Percentiles rank a stretch among this genome's conserved stretches.
phyloP scores from a whole-genome alignment of 306 rosid genomes.

The Dalbergia cultrata region DNA sequence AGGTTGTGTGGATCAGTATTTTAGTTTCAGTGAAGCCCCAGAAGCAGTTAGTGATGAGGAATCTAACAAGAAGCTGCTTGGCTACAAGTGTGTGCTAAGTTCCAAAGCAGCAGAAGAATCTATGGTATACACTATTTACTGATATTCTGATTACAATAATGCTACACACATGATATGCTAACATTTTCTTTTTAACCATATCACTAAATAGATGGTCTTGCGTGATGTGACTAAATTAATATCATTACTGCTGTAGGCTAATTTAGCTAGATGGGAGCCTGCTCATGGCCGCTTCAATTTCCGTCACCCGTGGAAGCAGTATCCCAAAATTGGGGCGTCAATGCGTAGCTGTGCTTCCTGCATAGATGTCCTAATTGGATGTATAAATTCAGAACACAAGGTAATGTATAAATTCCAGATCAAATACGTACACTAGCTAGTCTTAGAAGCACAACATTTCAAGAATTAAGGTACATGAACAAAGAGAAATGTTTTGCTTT shows the following conservation, averaged over 20 bases:
- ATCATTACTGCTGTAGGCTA: conserved; percentile 60
- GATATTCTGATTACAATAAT: too few species aligned
- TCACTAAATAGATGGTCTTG: too few species aligned
- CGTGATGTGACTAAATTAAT: not conserved
- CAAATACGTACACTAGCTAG: too few species aligned
- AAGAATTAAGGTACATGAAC: too few species aligned
- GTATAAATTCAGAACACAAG: conserved; percentile 65
- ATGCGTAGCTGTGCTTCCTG: conserved; percentile 83
- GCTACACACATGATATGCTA: too few species aligned
- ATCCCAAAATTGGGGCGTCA: conserved; percentile 75
- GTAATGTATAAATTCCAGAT: conserved; percentile 40
- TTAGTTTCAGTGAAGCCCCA: conserved; percentile 35
- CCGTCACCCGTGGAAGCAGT: conserved; percentile 88
- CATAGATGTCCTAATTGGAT: conserved; percentile 82
- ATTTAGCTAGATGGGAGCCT: conserved; percentile 93
- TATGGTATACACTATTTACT: conserved; percentile 54
- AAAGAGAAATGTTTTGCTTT: too few species aligned
- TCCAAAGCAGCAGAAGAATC: conserved; percentile 77
- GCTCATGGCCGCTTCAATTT: conserved; percentile 83
- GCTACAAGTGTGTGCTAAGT: conserved; percentile 73
- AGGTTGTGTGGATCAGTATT: conserved; percentile 69
- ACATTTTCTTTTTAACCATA: too few species aligned
- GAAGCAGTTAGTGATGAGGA: conserved; percentile 44
- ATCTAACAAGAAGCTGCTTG: conserved; percentile 50
- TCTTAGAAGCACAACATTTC: too few species aligned